Evolutionary conservation across 108 stramenopile species (phyloP).

Genomic region (Fragilariopsis cylindrus): DNA sequence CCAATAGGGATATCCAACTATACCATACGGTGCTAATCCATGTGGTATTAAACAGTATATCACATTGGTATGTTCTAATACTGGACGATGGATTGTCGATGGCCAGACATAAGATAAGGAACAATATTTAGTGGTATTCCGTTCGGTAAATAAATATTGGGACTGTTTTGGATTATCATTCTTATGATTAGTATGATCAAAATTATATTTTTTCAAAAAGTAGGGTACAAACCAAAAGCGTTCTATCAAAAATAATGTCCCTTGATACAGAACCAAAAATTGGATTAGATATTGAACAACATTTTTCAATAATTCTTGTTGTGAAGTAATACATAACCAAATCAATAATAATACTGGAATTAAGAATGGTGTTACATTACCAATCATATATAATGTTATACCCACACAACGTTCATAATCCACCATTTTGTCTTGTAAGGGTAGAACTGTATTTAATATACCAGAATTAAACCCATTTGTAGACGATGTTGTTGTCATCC

Average conservation of each 20-base stretch:
- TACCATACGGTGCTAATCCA: constrained; percentile 61
- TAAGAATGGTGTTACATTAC: constrained; percentile 62
- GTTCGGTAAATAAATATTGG: constrained; percentile 68
- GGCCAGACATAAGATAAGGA: constrained; percentile 57
- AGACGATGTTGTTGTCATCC: constrained; percentile 4
- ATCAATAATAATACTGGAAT: constrained; percentile 36
- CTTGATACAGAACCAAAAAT: constrained; percentile 33
- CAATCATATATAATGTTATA: constrained; percentile 57
- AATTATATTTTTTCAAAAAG: constrained; percentile 48
- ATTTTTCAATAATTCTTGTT: no score
- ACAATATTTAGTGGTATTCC: constrained; percentile 60
- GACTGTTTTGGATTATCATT: constrained; percentile 36
- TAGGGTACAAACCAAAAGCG: constrained; percentile 35
- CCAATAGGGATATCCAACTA: constrained; percentile 69
- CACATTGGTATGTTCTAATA: constrained; percentile 30
- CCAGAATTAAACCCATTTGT: constrained; percentile 41
- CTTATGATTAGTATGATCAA: constrained; percentile 3
- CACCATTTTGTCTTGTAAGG: constrained; percentile 39
- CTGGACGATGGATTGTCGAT: constrained; percentile 42
- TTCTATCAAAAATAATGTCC: constrained; percentile 25
- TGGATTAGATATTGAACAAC: constrained; percentile 19
- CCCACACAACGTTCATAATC: constrained; percentile 64
- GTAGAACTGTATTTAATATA: constrained; percentile 31
- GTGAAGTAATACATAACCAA: neutral
- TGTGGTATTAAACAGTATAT: constrained; percentile 68